phyloP scores from a whole-genome alignment of 2,329 filamentous ascomycete species.

The Trichoderma arundinaceum region DNA sequence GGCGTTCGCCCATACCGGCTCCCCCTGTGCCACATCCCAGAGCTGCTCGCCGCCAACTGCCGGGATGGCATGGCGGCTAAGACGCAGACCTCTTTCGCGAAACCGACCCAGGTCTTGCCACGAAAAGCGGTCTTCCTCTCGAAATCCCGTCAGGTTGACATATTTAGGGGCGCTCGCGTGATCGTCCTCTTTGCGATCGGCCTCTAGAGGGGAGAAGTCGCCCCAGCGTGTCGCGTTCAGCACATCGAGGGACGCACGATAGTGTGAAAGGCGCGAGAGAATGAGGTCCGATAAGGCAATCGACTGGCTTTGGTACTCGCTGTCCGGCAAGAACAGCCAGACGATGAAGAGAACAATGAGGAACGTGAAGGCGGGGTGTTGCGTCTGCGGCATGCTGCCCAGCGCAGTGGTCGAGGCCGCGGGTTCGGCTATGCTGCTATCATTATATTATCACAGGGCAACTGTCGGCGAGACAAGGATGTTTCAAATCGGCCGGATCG shows the following conservation, averaged over 20 bases:
- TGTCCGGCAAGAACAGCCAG: slow-evolving; percentile 48
- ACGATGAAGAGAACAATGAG: slow-evolving; percentile 46
- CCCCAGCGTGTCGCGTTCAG: slow-evolving; percentile 65
- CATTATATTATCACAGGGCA: slow-evolving; percentile 29
- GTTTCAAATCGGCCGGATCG: background rate
- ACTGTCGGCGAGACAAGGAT: background rate
- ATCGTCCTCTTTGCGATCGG: slow-evolving; percentile 30
- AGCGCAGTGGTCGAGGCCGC: slow-evolving; percentile 30
- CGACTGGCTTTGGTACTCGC: slow-evolving; percentile 44
- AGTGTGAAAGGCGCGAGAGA: slow-evolving; percentile 55
- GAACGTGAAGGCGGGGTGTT: slow-evolving; percentile 47
- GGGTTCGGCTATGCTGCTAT: slow-evolving; percentile 27
- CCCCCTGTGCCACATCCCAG: slow-evolving; percentile 48
- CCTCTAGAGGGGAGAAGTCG: slow-evolving; percentile 58
- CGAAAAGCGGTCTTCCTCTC: slow-evolving; percentile 73
- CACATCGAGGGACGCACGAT: slow-evolving; percentile 57
- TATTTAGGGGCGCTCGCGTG: slow-evolving; percentile 46
- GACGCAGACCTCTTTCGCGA: slow-evolving; percentile 67
- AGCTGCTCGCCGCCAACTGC: slow-evolving; percentile 50
- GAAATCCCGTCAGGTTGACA: slow-evolving; percentile 78
- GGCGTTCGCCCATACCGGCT: slow-evolving; percentile 74
- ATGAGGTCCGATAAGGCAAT: slow-evolving; percentile 46
- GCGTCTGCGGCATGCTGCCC: slow-evolving; percentile 54
- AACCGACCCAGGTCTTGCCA: slow-evolving; percentile 77
- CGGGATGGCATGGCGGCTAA: slow-evolving; percentile 59